A percentile compares a stretch with the other conserved stretches of the same genome.
phyloP scores from a whole-genome alignment of 371 early-diverging fungal species.

The Gilbertella persicaria region DNA sequence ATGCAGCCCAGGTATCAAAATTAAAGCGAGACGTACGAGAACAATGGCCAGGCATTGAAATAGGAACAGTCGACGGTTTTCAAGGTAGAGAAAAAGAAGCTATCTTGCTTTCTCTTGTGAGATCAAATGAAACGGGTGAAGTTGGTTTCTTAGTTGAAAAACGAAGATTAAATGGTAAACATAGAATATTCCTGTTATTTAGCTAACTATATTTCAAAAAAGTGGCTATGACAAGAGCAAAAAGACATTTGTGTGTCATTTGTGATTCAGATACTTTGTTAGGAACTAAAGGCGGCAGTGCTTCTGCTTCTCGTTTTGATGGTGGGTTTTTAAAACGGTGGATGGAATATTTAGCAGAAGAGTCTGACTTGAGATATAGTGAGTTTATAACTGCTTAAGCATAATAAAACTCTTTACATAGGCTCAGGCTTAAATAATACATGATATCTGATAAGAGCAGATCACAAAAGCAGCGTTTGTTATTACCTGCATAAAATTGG shows the following conservation, averaged over 20 bases:
- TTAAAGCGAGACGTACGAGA: conserved; percentile 42
- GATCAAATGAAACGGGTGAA: conserved; percentile 79
- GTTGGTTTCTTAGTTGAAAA: conserved; percentile 91
- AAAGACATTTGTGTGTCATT: conserved; percentile 85
- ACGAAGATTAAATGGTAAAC: conserved; percentile 77
- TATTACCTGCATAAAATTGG: too few relatives aligned
- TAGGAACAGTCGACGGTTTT: conserved; percentile 94
- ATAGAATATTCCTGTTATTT: not conserved
- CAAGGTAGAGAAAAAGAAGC: conserved; percentile 97
- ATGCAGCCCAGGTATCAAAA: conserved; percentile 76
- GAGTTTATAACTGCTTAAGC: conserved; percentile 26
- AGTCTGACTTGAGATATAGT: conserved; percentile 58
- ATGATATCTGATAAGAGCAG: too few relatives aligned
- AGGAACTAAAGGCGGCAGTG: conserved; percentile 30
- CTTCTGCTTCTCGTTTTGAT: conserved; percentile 28
- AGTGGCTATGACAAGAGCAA: conserved; percentile 94
- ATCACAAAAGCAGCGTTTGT: too few relatives aligned
- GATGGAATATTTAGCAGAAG: conserved; percentile 58
- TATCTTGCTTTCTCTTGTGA: conserved; percentile 82
- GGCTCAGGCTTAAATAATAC: too few relatives aligned
- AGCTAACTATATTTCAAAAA: not conserved
- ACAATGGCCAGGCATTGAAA: conserved; percentile 60
- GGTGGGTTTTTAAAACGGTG: conserved; percentile 59
- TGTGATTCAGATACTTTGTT: conserved; percentile 74
- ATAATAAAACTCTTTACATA: not conserved